A percentile compares a stretch with the other conserved stretches of the same genome.
These are phyloP conservation scores for Ophiostoma novo-ulmi DNA, from an alignment of 2,329 filamentous ascomycete species.

Conservation along the genomic window DNA sequence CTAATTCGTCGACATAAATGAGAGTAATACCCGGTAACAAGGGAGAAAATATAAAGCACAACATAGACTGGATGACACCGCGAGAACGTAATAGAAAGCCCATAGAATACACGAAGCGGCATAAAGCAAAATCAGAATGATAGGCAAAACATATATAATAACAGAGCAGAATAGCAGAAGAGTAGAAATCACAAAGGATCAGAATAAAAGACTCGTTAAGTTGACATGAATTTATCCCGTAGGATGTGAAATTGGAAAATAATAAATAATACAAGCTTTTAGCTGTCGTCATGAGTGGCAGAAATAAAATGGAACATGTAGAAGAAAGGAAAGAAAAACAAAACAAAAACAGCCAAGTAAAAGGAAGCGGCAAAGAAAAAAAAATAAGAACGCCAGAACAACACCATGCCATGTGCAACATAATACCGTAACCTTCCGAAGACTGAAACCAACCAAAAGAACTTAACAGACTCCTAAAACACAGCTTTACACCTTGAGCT, in stretches of 20 bases:
- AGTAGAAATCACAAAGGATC: not conserved
- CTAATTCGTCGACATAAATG: too few species aligned
- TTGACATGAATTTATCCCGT: conserved; percentile 6
- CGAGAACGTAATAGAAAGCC: too few species aligned
- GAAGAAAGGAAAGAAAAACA: not conserved
- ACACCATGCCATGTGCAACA: conserved; percentile 9
- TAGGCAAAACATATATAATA: not conserved
- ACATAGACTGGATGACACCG: too few species aligned
- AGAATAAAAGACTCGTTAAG: not conserved
- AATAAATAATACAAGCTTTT: conserved; percentile 7
- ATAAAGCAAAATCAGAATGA: not conserved
- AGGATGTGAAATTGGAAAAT: not conserved
- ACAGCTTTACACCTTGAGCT: conserved; percentile 35
- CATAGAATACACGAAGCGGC: too few species aligned
- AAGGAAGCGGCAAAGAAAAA: not conserved
- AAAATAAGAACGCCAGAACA: not conserved
- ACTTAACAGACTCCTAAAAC: not conserved
- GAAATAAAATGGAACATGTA: not conserved
- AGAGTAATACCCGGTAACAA: too few species aligned
- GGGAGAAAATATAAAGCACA: too few species aligned
- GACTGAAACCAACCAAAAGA: not conserved
- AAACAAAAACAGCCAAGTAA: not conserved
- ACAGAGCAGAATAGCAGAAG: not conserved
- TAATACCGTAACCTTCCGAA: not conserved
- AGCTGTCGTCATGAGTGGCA: conserved; percentile 3